Base-by-base conservation (phyloP, 2,329 filamentous ascomycete genomes). In the Elsinoe perseae region DNA sequence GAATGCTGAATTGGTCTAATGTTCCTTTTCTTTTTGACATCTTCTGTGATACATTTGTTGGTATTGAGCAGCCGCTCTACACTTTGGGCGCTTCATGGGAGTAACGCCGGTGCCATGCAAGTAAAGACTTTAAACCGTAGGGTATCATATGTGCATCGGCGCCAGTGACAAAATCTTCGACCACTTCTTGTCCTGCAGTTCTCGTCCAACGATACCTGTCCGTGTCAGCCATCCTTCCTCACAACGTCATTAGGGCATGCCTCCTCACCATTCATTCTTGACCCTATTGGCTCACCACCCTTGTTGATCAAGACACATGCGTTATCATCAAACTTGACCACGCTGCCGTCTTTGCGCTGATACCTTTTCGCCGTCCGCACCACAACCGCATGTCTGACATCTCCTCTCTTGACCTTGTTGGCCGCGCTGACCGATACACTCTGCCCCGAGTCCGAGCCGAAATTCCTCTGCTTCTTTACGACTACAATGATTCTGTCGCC, bases 401-500 rank as follows among this genome's bases (percentile, higher is more conserved):
- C 93, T 64, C 93, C 93, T 70, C 93, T 85, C 72, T 91, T 89
- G 67, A 98, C 93, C 75, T 96, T 97, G 79, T 91, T 92, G 57
- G 87, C 86, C 55, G 84, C 83, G 53, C 82, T 81, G 62, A 86
- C 80, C 62, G 84, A 86, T 56, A 88, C 83, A 72, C 84, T 83
- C 56, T 85, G 82, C 59, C 83, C 82, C 46, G 84, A 83, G 64
- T 89, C 87, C 48, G 83, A 77, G 54, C 82, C 83, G 67, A 87
- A 85, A 66, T 80, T 82, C 64, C 91, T 86, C 73, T 97, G 91
- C 72, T 97, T 95, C 75, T 98, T 92, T 46, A 98, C 92, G 61
- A 98, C 93, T 61, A 95, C 89, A 63, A 98, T 90, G 65, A 98
- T 95, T 63, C 92, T 86, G 74, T 98, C 95, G 95, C 91, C 93